A percentile compares a stretch with the other conserved stretches of the same genome.
Evolutionary conservation across 257 asterid species (phyloP).

Genomic region (Rhazya stricta): DNA sequence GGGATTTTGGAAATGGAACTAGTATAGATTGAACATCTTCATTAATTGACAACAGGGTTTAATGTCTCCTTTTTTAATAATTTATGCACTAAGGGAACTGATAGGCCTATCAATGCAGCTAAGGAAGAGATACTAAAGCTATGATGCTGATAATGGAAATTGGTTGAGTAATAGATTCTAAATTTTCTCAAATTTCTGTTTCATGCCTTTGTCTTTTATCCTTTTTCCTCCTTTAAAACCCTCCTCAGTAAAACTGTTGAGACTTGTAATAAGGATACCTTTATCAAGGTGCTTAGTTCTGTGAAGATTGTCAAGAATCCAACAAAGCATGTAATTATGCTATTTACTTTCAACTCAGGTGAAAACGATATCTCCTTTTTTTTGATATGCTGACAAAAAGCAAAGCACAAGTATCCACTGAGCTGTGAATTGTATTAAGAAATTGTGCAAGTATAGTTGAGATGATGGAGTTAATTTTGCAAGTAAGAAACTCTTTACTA

Average conservation of each 20-base stretch:
- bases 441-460: background rate
- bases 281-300: background rate
- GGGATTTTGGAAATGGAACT: background rate
- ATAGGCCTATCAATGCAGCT: background rate
- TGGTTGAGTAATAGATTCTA: background rate
- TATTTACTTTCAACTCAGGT: background rate
- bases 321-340: background rate
- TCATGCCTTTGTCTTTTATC: background rate
- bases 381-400: background rate
- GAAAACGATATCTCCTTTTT: too few relatives aligned
- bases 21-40: background rate
- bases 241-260: background rate
- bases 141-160: background rate
- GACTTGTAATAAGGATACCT: background rate
- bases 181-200: background rate
- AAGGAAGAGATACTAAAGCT: background rate
- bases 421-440: background rate
- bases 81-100: too few relatives aligned
- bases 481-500: background rate
- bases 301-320: background rate
- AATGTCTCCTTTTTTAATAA: background rate
- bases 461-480: background rate
- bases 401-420: background rate
- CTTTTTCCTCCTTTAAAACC: background rate
- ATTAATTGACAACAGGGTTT: background rate